Conservation (phyloP, 352 stramenopile species). For the Phytophthora ohioensis region DNA sequence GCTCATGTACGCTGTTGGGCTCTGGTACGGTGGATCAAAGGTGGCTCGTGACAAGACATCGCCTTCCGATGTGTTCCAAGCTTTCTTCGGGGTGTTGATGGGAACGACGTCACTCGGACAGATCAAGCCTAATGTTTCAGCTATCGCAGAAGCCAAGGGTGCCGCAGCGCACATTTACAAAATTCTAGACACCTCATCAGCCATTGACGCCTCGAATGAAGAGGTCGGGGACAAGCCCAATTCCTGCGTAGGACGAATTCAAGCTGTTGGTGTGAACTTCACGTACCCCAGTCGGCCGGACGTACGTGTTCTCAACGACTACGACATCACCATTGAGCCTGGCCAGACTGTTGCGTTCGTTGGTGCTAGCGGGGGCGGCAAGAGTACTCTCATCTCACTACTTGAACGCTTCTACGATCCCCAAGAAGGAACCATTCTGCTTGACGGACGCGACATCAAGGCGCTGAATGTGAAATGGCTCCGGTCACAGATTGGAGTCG, state of each 20-base stretch:
- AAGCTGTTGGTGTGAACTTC: conserved; percentile 70
- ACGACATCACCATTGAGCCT: conserved; percentile 42
- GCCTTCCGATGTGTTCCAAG: conserved; percentile 51
- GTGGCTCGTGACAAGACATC: conserved; percentile 12
- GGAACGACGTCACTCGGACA: conserved; percentile 56
- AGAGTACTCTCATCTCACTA: conserved; percentile 63
- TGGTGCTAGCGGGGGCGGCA: conserved; percentile 40
- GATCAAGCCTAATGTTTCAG: conserved; percentile 60
- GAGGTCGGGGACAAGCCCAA: conserved; percentile 36
- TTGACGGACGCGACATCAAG: conserved; percentile 83
- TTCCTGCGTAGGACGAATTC: conserved; percentile 44
- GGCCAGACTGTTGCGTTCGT: conserved; percentile 44
- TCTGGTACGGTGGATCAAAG: conserved; percentile 59
- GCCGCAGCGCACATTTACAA: conserved; percentile 55
- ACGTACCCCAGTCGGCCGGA: conserved; percentile 59
- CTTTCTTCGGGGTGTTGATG: conserved; percentile 65
- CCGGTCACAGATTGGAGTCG: conserved; percentile 71
- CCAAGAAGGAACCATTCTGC: conserved; percentile 63
- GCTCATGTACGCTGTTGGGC: conserved; percentile 56
- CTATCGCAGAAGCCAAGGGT: conserved; percentile 56
- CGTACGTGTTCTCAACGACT: conserved; percentile 37
- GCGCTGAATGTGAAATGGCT: conserved; percentile 83
- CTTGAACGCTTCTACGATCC: conserved; percentile 92
- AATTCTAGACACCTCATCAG: conserved; percentile 59
- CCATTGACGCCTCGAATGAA: conserved; percentile 51